These are phyloP conservation scores for Backusella parvicylindrica DNA, from an alignment of 192 early-diverging fungal species.

Conservation along the genomic window DNA sequence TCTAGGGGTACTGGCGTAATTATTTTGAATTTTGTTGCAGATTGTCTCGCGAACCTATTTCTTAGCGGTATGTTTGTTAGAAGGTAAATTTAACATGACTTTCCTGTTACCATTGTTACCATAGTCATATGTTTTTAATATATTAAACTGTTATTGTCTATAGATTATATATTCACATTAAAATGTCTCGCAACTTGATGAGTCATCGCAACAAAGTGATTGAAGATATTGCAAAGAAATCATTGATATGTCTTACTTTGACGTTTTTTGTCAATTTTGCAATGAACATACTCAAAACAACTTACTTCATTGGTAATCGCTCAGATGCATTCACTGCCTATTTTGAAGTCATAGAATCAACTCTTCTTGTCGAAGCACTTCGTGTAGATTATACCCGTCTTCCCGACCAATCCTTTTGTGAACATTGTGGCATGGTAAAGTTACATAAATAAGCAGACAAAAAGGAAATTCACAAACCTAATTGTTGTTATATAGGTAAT, in stretches of 20 bases:
- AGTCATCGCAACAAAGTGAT: slow-evolving; percentile 24
- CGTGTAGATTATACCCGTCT: slow-evolving; percentile 19
- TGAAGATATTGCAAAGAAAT: slow-evolving; percentile 29
- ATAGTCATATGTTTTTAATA: background rate
- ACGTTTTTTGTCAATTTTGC: slow-evolving; percentile 29
- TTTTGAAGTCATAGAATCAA: slow-evolving; percentile 37
- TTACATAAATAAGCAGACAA: background rate
- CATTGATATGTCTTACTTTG: slow-evolving; percentile 31
- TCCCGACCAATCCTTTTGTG: slow-evolving; percentile 14
- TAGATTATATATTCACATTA: slow-evolving; percentile 28
- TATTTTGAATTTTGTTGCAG: slow-evolving; percentile 33
- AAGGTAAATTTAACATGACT: slow-evolving; percentile 1
- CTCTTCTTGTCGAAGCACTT: slow-evolving; percentile 34
- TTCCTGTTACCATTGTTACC: no score
- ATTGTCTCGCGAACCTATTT: slow-evolving; percentile 28
- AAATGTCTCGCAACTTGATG: background rate
- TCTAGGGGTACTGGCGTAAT: slow-evolving; percentile 28
- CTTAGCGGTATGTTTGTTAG: slow-evolving; percentile 34
- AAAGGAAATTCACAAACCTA: background rate
- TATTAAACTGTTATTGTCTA: background rate
- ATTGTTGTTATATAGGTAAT: background rate
- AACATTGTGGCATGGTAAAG: slow-evolving; percentile 24
- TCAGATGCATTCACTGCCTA: slow-evolving; percentile 33
- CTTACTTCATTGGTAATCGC: slow-evolving; percentile 16
- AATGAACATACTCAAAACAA: slow-evolving; percentile 36